Percentiles rank a stretch among this genome's conserved stretches.
Conservation (phyloP, 2,329 filamentous ascomycete genomes). For the Cladosporium sp. region DNA sequence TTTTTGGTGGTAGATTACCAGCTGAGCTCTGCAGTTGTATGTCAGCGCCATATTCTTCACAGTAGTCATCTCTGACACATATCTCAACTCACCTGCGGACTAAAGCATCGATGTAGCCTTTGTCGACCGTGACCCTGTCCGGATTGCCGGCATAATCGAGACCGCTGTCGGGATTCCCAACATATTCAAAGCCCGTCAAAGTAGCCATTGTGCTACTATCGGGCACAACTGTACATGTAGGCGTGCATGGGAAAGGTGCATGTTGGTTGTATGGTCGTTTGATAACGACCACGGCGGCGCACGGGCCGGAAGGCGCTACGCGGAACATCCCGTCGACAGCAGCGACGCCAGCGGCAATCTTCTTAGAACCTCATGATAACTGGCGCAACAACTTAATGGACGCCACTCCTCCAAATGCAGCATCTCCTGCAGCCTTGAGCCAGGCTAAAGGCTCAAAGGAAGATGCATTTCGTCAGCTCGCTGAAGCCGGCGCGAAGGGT, state of each 20-base stretch:
- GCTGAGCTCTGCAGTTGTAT: too few relatives aligned
- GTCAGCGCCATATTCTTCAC: too few relatives aligned
- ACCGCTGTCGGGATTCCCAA: too few relatives aligned
- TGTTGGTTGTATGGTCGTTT: background rate
- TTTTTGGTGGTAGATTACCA: too few relatives aligned
- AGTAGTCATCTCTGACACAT: constrained; percentile 26
- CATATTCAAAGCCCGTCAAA: too few relatives aligned
- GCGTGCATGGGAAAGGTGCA: too few relatives aligned
- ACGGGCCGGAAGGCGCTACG: background rate
- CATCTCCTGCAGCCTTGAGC: constrained; percentile 9
- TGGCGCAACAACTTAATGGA: constrained; percentile 5
- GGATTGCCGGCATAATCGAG: constrained; percentile 6
- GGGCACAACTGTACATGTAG: too few relatives aligned
- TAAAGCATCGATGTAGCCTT: constrained; percentile 58
- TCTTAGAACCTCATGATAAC: background rate
- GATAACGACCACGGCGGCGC: background rate
- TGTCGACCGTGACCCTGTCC: constrained; percentile 53
- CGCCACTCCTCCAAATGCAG: constrained; percentile 3
- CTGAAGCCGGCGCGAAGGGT: constrained; percentile 25
- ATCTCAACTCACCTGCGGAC: constrained; percentile 54
- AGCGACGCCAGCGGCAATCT: background rate
- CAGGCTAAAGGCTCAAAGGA: constrained; percentile 16
- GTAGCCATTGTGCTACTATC: too few relatives aligned
- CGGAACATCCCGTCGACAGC: too few relatives aligned
- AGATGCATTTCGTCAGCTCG: constrained; percentile 36